Base-by-base conservation (phyloP, 768 basidiomycete genomes). In the Tylopilus felleus region DNA sequence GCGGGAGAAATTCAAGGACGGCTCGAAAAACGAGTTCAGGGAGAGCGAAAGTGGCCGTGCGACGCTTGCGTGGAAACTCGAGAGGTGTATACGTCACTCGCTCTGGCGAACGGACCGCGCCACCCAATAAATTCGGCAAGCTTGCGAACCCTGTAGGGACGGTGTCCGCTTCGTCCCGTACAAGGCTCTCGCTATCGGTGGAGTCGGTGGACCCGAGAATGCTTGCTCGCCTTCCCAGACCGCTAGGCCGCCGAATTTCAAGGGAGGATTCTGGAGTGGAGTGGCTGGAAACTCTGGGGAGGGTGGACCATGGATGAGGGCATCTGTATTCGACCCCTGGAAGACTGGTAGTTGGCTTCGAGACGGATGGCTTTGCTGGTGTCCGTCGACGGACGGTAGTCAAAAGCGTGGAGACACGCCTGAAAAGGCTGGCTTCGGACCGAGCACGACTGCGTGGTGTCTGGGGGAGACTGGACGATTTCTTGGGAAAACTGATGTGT, bases 171-270 rank as follows among this genome's bases (percentile, higher is more conserved):
- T 21, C 53, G 31, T 12, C 49, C 28, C 22, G 35, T 38, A 27
- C 52, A 12, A 33, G 48, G 31, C 48, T 49, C 14, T 59, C 61
- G 23, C 46, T 57, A 42, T 50, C 53, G 3, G 43, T 2, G 4
- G 65, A 61, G 35, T 50, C 48, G 9, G 14, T 21, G 33, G 66
- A 64, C 43, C 47, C 62, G 23, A 70, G 36, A 17, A 63, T 46
- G 39, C 68, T 70, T 3, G 68, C 68, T 3, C 70, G 64, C 44
- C 70, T 58, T 28, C 68, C 68, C 17, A 70, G 36, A 28, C 68
- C 68, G 19, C 68, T 70, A 10, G 68, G 68, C 14, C 68, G 65
- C 31, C 68, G 66, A 35, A 70, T 70, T 53, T 70, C 68, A 2
- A 70, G 66, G 17, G 70, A 71, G 25, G 65, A 61, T 12, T 49